Evolutionary conservation across 2,329 filamentous ascomycete genomes (phyloP).

Genomic region (Calonectria pauciramosa): DNA sequence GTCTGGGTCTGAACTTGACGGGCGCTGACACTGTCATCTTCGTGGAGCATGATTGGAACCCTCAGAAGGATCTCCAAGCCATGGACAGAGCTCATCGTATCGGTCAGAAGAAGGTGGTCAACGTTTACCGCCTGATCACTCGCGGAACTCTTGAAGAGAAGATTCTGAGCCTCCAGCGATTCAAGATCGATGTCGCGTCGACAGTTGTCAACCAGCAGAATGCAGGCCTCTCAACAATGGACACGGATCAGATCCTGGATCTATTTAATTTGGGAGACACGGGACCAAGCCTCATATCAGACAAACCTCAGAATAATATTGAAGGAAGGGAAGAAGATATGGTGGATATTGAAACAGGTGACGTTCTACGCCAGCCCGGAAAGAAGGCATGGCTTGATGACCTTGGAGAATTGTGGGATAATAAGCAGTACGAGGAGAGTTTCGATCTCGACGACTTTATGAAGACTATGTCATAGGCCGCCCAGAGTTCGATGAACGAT

Average conservation of each 20-base stretch:
- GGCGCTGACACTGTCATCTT: conserved; percentile 99
- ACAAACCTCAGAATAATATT: conserved; percentile 70
- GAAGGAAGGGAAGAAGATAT: conserved; percentile 84
- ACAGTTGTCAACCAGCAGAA: conserved; percentile 99
- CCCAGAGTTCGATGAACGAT: conserved; percentile 2
- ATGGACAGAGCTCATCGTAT: conserved; percentile 99
- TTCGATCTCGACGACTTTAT: conserved; percentile 97
- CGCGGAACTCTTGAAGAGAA: conserved; percentile 97
- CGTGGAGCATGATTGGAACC: conserved; percentile 99
- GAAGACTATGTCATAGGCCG: conserved; percentile 83
- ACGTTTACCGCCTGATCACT: conserved; percentile 97
- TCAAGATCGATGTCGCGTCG: conserved; percentile 98
- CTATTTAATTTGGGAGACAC: conserved; percentile 92
- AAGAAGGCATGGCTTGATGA: conserved; percentile 98
- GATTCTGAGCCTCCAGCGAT: conserved; percentile 96
- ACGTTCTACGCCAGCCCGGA: conserved; percentile 93
- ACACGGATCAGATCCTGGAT: conserved; percentile 97
- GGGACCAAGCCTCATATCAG: conserved; percentile 74
- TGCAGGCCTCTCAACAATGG: conserved; percentile 93
- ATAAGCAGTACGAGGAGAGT: conserved; percentile 97
- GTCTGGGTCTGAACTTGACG: conserved; percentile 93
- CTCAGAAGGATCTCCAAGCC: conserved; percentile 97
- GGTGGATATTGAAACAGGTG: conserved; percentile 92
- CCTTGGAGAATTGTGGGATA: conserved; percentile 95
- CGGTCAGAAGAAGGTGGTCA: conserved; percentile 99